Evolutionary conservation across 129 eudicot genomes (phyloP), one percentile per base, ranked within the genome.

Genomic region (Mikania micrantha): DNA sequence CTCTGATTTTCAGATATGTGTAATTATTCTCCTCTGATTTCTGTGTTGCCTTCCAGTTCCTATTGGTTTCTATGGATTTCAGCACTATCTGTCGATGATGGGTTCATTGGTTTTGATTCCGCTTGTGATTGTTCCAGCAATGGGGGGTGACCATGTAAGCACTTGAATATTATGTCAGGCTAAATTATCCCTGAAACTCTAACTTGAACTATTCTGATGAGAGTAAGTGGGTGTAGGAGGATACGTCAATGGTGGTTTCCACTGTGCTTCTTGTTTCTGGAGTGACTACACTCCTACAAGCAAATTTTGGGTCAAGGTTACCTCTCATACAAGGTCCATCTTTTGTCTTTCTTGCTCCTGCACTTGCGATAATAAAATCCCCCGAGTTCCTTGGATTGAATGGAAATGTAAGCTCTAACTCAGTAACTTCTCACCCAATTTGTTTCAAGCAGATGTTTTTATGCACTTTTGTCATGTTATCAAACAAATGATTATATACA

Each of bases 261-360:
- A 88, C 98, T 49, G 95, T 84, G 83, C 90, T 93, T 40, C 82
- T 93, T 65, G 77, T 93, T 64, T 85, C 96, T 20, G 98, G 98
- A 58, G 80, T 88, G 69, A 93, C 98, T 0, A 93, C 98, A 16
- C 96, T 93, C 32, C 59, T 93, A 75, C 98, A 93, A 48, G 80
- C 90, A 1, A 73, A 84, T 12, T 93, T 88, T 67, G 98, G 98
- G 15, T 85, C 98, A 17, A 82, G 98, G 72, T 80, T 88, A 74
- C 98, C 98, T 19, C 77, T 93, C 44, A 80, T 93, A 70, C 98
- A 93, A 83, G 98, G 98, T 11, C 96, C 96, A 60, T 93, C 98
- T 4, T 88, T 88, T 73, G 92, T 93, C 29, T 93, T 86, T 82
- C 90, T 92, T 70, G 98, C 98, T 69, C 98, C 98, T 11, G 96